These are phyloP conservation scores for Cytidiella melzeri DNA, from an alignment of 768 basidiomycete genomes.

Conservation along the genomic window DNA sequence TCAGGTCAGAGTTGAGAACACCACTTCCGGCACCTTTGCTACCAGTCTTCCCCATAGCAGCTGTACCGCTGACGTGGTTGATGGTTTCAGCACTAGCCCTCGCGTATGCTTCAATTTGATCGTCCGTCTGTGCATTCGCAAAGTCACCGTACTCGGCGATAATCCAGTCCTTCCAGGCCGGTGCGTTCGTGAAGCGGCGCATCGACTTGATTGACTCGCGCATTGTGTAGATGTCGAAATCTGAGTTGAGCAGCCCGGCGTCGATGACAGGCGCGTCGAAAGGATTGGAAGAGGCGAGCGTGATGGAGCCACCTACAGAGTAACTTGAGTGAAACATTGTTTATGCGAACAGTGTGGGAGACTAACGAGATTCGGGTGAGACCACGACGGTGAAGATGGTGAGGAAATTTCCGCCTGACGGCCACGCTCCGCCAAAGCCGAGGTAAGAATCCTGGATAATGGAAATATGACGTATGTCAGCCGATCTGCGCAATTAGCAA, in stretches of 20 bases:
- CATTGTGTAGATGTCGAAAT: background rate
- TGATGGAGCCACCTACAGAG: background rate
- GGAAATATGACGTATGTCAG: background rate
- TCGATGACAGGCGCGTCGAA: background rate
- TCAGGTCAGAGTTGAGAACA: too few relatives aligned
- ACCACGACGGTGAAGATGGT: background rate
- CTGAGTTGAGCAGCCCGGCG: background rate
- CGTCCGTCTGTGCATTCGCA: conserved; percentile 23
- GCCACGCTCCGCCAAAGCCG: background rate
- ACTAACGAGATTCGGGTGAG: background rate
- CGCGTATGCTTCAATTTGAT: conserved; percentile 22
- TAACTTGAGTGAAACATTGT: background rate
- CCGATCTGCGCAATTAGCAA: too few relatives aligned
- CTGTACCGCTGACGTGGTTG: conserved; percentile 30
- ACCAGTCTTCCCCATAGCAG: conserved; percentile 27
- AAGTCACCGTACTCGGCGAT: background rate
- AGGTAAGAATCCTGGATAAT: background rate
- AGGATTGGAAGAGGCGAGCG: background rate
- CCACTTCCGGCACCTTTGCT: conserved; percentile 30
- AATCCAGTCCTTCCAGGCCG: background rate
- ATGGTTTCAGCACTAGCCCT: conserved; percentile 18
- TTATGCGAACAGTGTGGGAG: background rate
- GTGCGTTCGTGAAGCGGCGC: background rate
- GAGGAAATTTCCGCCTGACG: background rate
- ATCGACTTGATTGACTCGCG: background rate